A percentile compares a stretch with the other conserved stretches of the same genome.
phyloP scores from a whole-genome alignment of 1,139 yeast species.

The Kodamaea alishanica region DNA sequence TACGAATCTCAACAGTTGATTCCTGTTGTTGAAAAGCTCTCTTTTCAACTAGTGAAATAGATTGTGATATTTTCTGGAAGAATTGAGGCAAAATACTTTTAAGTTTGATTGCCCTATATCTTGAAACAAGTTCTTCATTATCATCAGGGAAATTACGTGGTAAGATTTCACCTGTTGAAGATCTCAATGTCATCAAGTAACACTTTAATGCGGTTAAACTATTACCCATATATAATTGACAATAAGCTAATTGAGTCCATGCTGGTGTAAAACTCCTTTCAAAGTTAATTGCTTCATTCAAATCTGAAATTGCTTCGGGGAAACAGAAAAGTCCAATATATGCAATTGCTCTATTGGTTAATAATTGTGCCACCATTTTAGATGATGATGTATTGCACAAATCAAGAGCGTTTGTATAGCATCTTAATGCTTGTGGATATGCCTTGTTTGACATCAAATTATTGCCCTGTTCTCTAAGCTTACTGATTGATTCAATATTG shows the following conservation, averaged over 20 bases:
- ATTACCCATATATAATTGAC: constrained; percentile 42
- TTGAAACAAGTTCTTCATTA: constrained; percentile 11
- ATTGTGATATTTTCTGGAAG: constrained; percentile 34
- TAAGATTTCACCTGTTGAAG: constrained; percentile 31
- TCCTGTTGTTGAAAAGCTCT: constrained; percentile 40
- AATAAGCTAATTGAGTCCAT: constrained; percentile 47
- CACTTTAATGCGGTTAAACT: constrained; percentile 33
- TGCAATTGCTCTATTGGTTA: constrained; percentile 42
- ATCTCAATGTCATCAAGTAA: constrained; percentile 31
- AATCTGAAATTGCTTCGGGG: constrained; percentile 39
- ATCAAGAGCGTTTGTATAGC: constrained; percentile 38
- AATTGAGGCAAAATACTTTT: constrained; percentile 37
- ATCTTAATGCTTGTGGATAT: constrained; percentile 41
- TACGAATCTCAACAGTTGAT: constrained; percentile 19
- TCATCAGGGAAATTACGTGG: constrained; percentile 25
- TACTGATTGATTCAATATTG: constrained; percentile 12
- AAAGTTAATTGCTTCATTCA: constrained; percentile 29
- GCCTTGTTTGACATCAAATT: constrained; percentile 37
- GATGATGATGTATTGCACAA: constrained; percentile 16
- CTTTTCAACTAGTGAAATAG: constrained; percentile 37
- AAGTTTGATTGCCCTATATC: constrained; percentile 23
- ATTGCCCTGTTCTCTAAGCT: constrained; percentile 41
- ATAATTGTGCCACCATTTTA: constrained; percentile 30
- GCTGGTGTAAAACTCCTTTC: constrained; percentile 41
- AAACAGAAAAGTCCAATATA: constrained; percentile 43